Percentiles rank a stretch among this genome's conserved stretches.
Evolutionary conservation across 805 yeast genomes (phyloP).

Genomic region (Zygotorulaspora danielsina): DNA sequence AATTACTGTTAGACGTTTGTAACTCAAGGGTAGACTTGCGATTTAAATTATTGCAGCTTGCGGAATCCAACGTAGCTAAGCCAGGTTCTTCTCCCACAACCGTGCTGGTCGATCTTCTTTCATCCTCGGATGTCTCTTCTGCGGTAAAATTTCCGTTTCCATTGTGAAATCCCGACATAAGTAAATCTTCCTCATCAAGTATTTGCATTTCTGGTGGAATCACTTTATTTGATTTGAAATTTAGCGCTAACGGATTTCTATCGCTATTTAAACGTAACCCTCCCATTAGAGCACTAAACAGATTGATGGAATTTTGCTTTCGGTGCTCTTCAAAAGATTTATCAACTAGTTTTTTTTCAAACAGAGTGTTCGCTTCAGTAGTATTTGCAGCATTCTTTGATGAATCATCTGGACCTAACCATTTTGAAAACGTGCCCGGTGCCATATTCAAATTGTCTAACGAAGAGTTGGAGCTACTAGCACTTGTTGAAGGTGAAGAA

Average conservation of each 20-base stretch:
- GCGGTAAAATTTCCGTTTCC: slow-evolving; percentile 11
- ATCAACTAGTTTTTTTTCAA: slow-evolving; percentile 27
- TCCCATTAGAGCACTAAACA: slow-evolving; percentile 20
- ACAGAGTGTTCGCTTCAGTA: slow-evolving; percentile 14
- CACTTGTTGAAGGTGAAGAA: slow-evolving; percentile 33
- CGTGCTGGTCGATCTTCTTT: slow-evolving; percentile 13
- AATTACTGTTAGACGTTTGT: not conserved
- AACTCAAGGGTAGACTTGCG: slow-evolving; percentile 2
- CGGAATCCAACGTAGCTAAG: not conserved
- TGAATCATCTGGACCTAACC: slow-evolving; percentile 13
- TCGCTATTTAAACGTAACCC: slow-evolving; percentile 12
- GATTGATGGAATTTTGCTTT: slow-evolving; percentile 17
- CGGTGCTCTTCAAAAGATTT: slow-evolving; percentile 32
- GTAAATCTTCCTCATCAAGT: slow-evolving; percentile 31
- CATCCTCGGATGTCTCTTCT: slow-evolving; percentile 17
- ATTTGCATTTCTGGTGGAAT: slow-evolving; percentile 13
- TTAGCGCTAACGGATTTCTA: slow-evolving; percentile 23
- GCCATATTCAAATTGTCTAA: slow-evolving; percentile 21
- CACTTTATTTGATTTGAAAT: slow-evolving; percentile 19
- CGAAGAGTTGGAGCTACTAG: slow-evolving; percentile 31
- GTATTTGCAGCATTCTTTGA: slow-evolving; percentile 4
- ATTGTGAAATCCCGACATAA: slow-evolving; percentile 28
- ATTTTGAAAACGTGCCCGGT: slow-evolving; percentile 26
- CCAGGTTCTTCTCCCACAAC: slow-evolving; percentile 7
- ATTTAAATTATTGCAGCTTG: slow-evolving; percentile 2